Evolutionary conservation across 345 rosid species (phyloP).

Genomic region (Eucalyptus albens): DNA sequence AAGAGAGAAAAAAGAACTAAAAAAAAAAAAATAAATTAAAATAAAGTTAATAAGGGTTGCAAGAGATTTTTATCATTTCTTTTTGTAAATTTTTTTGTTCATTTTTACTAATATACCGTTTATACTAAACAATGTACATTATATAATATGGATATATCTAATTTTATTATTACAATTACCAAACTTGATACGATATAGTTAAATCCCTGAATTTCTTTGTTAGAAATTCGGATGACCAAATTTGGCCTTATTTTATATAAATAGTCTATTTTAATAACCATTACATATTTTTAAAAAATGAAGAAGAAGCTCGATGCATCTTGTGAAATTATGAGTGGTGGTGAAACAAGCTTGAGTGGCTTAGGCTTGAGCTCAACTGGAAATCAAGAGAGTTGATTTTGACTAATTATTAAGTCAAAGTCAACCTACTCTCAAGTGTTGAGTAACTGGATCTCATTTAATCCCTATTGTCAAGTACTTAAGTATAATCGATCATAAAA

Average conservation of each 20-base stretch:
- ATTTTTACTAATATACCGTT: no score
- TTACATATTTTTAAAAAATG: accelerated
- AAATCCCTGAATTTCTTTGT: accelerated
- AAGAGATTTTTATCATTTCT: no score
- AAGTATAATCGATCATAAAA: accelerated
- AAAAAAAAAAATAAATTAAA: no score
- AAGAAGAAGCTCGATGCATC: not conserved
- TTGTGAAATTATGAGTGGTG: accelerated
- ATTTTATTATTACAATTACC: accelerated
- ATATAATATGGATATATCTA: accelerated
- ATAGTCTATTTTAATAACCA: not conserved
- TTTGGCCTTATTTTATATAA: accelerated
- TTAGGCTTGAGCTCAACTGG: not conserved
- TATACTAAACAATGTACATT: accelerated
- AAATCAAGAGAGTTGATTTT: not conserved
- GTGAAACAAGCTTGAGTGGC: not conserved
- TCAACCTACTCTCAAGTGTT: not conserved
- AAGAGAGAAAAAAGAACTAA: no score
- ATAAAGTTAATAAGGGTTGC: accelerated
- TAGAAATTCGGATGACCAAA: no score
- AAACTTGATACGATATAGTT: accelerated
- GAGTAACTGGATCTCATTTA: not conserved
- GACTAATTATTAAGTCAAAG: not conserved
- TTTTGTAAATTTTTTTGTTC: no score
- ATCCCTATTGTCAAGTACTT: accelerated